phyloP scores from a whole-genome alignment of 352 stramenopile genomes.

The Globisporangium perplexum region DNA sequence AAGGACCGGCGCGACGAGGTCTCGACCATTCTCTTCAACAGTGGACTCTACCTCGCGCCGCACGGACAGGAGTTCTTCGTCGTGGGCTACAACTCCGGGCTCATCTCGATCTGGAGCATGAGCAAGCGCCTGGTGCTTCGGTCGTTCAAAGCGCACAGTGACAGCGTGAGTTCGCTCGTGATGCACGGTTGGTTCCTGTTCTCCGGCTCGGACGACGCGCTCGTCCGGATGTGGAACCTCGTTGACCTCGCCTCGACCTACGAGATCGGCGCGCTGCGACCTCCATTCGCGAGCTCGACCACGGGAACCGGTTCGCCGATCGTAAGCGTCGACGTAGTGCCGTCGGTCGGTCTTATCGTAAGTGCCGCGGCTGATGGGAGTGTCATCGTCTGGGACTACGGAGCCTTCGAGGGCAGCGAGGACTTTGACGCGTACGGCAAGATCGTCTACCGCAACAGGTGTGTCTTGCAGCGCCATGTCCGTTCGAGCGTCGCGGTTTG shows the following conservation, averaged over 20 bases:
- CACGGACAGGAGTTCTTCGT: slow-evolving; percentile 50
- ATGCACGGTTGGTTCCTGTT: slow-evolving; percentile 74
- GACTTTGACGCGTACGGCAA: slow-evolving; percentile 16
- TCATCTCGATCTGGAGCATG: slow-evolving; percentile 60
- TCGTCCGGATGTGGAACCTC: slow-evolving; percentile 67
- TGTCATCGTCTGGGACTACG: slow-evolving; percentile 33
- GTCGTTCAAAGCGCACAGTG: slow-evolving; percentile 47
- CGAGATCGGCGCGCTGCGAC: slow-evolving; percentile 43
- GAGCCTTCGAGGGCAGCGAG: slow-evolving; percentile 8
- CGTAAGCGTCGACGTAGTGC: slow-evolving; percentile 42
- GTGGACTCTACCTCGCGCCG: slow-evolving; percentile 31
- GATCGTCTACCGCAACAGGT: slow-evolving; percentile 11
- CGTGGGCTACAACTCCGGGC: slow-evolving; percentile 39
- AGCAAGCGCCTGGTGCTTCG: slow-evolving; percentile 31
- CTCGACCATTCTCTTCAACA: slow-evolving; percentile 44
- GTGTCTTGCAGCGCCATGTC: background rate
- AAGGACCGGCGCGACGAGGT: slow-evolving; percentile 41
- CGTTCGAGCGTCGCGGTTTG: background rate
- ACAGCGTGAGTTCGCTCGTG: slow-evolving; percentile 42
- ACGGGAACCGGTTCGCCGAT: slow-evolving; percentile 38
- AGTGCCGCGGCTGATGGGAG: slow-evolving; percentile 48
- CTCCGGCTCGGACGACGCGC: slow-evolving; percentile 61
- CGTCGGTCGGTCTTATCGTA: slow-evolving; percentile 30
- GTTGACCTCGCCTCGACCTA: slow-evolving; percentile 39
- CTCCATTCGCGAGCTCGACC: slow-evolving; percentile 23